Percentiles rank a stretch among this genome's conserved stretches.
Evolutionary conservation across 108 stramenopile genomes (phyloP).

Genomic region (Cyclotella distinguenda): DNA sequence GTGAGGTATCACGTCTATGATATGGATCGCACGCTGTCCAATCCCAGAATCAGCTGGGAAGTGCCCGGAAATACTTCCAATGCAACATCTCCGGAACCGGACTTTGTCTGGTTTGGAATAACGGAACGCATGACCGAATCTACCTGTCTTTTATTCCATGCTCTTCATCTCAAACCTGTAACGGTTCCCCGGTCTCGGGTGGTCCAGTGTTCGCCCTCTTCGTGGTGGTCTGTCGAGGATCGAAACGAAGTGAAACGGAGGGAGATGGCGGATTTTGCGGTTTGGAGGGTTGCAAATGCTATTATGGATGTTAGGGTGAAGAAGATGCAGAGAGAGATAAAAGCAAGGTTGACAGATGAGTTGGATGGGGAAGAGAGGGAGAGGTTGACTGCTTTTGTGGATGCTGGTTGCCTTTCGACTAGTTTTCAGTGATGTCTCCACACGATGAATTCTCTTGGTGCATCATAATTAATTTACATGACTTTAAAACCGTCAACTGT

Average conservation of each 20-base stretch:
- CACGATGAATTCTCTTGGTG: not conserved
- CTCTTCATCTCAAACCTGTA: conserved; percentile 5
- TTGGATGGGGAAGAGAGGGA: conserved; percentile 7
- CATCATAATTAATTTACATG: too few relatives aligned
- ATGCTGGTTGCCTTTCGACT: conserved; percentile 7
- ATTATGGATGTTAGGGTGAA: conserved; percentile 30
- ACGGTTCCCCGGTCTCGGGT: conserved; percentile 11
- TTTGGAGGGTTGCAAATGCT: conserved; percentile 35
- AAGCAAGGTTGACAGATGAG: not conserved
- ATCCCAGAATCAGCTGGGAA: not conserved
- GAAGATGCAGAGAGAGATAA: conserved; percentile 20
- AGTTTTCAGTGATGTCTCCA: not conserved
- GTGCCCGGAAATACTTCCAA: not conserved
- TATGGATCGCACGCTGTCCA: not conserved
- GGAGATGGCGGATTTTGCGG: conserved; percentile 24
- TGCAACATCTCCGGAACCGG: conserved; percentile 2
- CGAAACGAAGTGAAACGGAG: conserved; percentile 14
- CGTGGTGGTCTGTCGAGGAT: conserved; percentile 27
- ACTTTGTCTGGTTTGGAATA: conserved; percentile 39
- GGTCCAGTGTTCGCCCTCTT: conserved; percentile 17
- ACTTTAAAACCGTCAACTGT: not conserved
- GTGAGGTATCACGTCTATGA: conserved; percentile 1
- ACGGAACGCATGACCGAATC: conserved; percentile 39
- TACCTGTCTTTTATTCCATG: conserved; percentile 23
- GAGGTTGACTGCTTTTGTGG: conserved; percentile 3